Conservation (phyloP, 805 yeast species). For the Saturnispora kantuleensis region DNA sequence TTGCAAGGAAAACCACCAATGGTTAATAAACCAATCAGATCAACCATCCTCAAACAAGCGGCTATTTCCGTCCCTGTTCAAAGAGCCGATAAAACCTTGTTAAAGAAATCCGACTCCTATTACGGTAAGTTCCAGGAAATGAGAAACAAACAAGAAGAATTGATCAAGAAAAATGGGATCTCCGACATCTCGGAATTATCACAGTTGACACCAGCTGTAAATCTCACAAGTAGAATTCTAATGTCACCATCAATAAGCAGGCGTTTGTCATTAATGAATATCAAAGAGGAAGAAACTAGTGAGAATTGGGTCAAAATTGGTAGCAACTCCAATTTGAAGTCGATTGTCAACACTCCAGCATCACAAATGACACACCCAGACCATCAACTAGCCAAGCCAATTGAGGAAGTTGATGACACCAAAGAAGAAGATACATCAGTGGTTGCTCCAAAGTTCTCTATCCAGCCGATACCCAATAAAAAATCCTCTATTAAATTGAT, state of each 20-base stretch:
- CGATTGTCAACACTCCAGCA: neutral
- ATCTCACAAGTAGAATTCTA: conserved; percentile 4
- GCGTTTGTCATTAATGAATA: neutral
- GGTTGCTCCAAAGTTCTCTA: too few species aligned
- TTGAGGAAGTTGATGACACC: neutral
- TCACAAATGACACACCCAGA: neutral
- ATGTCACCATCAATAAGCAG: conserved; percentile 14
- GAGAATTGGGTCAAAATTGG: conserved; percentile 8
- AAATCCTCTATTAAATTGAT: neutral
- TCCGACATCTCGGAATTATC: conserved; percentile 14
- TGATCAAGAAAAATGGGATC: conserved; percentile 17
- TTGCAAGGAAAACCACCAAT: too few species aligned
- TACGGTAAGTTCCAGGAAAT: conserved; percentile 12
- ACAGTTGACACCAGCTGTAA: neutral
- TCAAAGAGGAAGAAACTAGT: neutral
- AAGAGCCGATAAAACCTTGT: too few species aligned
- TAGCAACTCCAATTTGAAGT: neutral
- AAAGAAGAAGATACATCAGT: neutral
- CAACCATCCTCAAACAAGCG: too few species aligned
- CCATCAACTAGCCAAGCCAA: neutral
- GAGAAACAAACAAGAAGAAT: conserved; percentile 16
- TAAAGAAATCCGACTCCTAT: conserved; percentile 12
- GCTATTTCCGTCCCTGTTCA: too few species aligned
- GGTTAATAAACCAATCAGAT: too few species aligned
- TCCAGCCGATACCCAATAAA: neutral